A percentile compares a stretch with the other conserved stretches of the same genome.
These are phyloP conservation scores for Cerioporus squamosus DNA, from an alignment of 1,284 basidiomycete genomes.

Conservation along the genomic window DNA sequence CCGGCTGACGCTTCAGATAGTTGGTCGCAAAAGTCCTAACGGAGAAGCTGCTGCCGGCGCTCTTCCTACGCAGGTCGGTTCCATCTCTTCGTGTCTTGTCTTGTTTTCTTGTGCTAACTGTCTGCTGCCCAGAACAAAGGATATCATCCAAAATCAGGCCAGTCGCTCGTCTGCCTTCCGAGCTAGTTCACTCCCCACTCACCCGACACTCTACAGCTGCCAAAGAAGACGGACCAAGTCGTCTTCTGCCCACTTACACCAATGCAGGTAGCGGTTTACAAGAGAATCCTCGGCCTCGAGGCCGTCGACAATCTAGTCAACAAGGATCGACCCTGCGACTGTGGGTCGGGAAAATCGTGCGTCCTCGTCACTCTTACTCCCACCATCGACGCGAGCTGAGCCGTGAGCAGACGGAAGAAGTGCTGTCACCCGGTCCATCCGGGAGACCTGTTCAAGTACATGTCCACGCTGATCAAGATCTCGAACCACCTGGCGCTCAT, in stretches of 20 bases:
- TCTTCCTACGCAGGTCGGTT: slow-evolving; percentile 75
- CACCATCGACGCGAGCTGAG: neutral
- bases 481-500: slow-evolving; percentile 87
- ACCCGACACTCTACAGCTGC: slow-evolving; percentile 53
- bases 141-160: slow-evolving; percentile 77
- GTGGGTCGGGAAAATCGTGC: slow-evolving; percentile 61
- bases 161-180: neutral
- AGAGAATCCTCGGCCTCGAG: slow-evolving; percentile 61
- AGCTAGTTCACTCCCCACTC: neutral
- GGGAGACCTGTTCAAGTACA: slow-evolving; percentile 73
- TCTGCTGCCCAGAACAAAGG: slow-evolving; percentile 65
- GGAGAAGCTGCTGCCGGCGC: slow-evolving; percentile 70
- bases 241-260: slow-evolving; percentile 85
- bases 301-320: slow-evolving; percentile 69
- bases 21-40: slow-evolving; percentile 62
- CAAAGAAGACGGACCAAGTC: slow-evolving; percentile 83
- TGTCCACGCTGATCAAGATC: slow-evolving; percentile 80
- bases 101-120: neutral
- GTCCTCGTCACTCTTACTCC: slow-evolving; percentile 21
- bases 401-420: slow-evolving; percentile 53
- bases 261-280: slow-evolving; percentile 73
- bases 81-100: neutral
- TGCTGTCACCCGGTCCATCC: slow-evolving; percentile 68
- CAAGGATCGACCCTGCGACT: slow-evolving; percentile 74
- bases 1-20: slow-evolving; percentile 32